Base-by-base conservation (phyloP, 352 stramenopile genomes). In the Labyrinthula sp. region DNA sequence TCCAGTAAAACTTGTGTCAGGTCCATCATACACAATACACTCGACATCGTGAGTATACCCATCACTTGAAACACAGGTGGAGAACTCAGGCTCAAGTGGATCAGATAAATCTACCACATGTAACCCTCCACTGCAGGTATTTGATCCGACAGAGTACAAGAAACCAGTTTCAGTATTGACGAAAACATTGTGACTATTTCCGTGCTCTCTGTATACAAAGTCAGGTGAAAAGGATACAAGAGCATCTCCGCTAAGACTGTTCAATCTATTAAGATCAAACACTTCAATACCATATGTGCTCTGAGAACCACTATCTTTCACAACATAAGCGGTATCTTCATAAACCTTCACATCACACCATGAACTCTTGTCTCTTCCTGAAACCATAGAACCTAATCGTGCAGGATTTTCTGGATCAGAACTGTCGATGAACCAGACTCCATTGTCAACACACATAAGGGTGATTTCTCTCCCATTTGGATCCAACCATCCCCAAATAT, bases 31-130 rank as follows among this genome's bases (percentile, higher is more conserved):
- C 20, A 45, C 35, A n/a, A 64, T 40, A 38, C 58, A 62, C 29
- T 62, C 21, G 14, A 33, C 46, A 30, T 65, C 55, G 39, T 65
- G 58, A 0, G 45, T 35, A 24, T 62, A 63, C 35, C 29, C 56
- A 40, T 17, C 35, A 31, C 24, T 17, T 8, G 45, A 55, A 9
- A 7, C 30, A 43, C 38, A 54, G 10, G 21, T 23, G 12, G 8
- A 20, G 22, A 29, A 54, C 2, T 48, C n/a, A 45, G 57, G 20
- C 10, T n/a, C 34, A 22, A 40, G 34, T 22, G 52, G 28, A 58
- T 38, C 1, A 0, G 15, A 36, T 7, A 63, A 33, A 34, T 59
- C 39, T 0, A 63, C 33, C 12, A 59, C 41, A 27, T 54, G 28
- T 8, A 63, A 18, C 25, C 57, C 57, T 17, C 57, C 47, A 7